Evolutionary conservation across 2,329 filamentous ascomycete species (phyloP).

Genomic region (Botrytis pseudocinerea): DNA sequence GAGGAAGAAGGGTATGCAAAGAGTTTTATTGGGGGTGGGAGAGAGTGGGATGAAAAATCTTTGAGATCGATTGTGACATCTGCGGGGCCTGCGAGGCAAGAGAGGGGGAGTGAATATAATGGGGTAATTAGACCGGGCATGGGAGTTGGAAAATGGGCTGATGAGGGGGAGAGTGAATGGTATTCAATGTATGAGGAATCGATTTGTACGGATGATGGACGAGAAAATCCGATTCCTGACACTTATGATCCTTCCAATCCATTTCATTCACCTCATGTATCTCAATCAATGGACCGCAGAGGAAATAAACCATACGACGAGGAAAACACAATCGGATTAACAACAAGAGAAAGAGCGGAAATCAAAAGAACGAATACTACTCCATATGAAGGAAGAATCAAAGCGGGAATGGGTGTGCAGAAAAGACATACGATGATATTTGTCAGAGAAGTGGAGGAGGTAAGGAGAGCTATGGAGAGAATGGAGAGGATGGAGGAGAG

Average conservation of each 20-base stretch:
- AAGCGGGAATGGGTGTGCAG: slow-evolving; percentile 10
- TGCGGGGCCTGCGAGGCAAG: background rate
- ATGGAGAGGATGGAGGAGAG: slow-evolving; percentile 12
- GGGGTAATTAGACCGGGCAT: background rate
- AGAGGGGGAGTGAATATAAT: background rate
- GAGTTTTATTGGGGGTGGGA: background rate
- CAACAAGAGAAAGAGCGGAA: background rate
- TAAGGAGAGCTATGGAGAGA: background rate
- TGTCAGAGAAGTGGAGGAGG: background rate
- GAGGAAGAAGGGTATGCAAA: background rate
- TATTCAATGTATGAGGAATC: background rate
- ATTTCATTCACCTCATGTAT: background rate
- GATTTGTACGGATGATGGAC: background rate
- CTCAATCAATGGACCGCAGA: background rate
- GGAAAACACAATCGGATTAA: background rate
- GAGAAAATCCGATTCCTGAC: background rate
- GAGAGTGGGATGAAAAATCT: background rate
- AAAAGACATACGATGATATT: background rate
- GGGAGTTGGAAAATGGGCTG: background rate
- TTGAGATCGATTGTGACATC: background rate
- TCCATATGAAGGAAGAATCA: background rate
- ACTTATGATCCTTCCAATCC: background rate
- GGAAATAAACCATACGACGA: background rate
- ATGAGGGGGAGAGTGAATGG: background rate
- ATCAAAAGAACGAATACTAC: background rate